Evolutionary conservation across 768 basidiomycete species (phyloP).

Genomic region (Tricholoma hemisulphureum): DNA sequence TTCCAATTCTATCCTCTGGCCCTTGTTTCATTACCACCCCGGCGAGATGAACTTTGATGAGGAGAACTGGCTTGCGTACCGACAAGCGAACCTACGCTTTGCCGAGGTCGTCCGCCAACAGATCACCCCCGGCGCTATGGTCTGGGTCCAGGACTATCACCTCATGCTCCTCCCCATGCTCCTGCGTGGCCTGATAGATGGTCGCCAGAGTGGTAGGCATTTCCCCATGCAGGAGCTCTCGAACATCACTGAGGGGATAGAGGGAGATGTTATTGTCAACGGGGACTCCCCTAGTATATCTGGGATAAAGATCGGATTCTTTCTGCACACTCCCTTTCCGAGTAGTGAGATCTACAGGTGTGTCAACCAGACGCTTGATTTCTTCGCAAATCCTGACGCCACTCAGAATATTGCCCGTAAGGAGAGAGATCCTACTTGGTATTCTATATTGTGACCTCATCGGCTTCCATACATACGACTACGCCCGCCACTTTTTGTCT

Average conservation of each 20-base stretch:
- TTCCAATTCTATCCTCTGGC: slow-evolving; percentile 99
- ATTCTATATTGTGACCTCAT: slow-evolving; percentile 95
- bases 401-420: slow-evolving; percentile 88
- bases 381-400: slow-evolving; percentile 7
- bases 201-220: slow-evolving; percentile 53
- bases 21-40: slow-evolving; percentile 98
- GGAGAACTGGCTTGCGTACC: slow-evolving; percentile 96
- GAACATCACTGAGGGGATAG: slow-evolving; percentile 71
- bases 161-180: slow-evolving; percentile 98
- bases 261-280: slow-evolving; percentile 43
- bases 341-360: slow-evolving; percentile 96
- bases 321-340: slow-evolving; percentile 98
- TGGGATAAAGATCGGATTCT: slow-evolving; percentile 95
- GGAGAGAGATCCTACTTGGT: slow-evolving; percentile 95
- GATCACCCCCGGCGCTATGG: slow-evolving; percentile 84
- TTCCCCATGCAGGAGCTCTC: slow-evolving; percentile 61
- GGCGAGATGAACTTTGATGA: slow-evolving; percentile 99
- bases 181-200: slow-evolving; percentile 84
- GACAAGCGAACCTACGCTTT: slow-evolving; percentile 93
- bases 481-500: slow-evolving; percentile 98
- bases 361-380: slow-evolving; percentile 21
- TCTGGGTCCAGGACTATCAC: slow-evolving; percentile 99
- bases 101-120: slow-evolving; percentile 84
- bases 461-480: slow-evolving; percentile 99
- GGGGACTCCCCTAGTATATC: slow-evolving; percentile 36